Percentiles rank a stretch among this genome's conserved stretches.
Conservation (phyloP, 2,329 filamentous ascomycete genomes). For the Sporothrix pallida region DNA sequence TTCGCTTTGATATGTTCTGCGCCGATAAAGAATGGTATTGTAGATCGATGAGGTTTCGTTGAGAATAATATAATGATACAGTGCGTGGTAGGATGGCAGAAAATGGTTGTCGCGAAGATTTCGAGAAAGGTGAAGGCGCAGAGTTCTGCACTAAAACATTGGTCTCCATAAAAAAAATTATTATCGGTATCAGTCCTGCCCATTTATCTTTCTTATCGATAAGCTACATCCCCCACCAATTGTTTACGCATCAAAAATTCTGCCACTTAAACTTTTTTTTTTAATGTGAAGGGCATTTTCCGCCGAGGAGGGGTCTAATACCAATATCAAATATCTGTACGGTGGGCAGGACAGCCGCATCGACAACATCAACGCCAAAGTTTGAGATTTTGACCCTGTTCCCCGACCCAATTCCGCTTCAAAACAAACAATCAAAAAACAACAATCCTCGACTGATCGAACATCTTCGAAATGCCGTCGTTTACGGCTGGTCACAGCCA, state of each 20-base stretch:
- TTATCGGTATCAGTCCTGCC: constrained; percentile 31
- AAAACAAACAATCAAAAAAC: constrained; percentile 15
- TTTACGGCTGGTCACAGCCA: constrained; percentile 75
- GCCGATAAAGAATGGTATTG: too few species aligned
- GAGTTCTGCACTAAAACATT: constrained; percentile 18
- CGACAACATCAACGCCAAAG: constrained; percentile 11
- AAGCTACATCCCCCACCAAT: constrained; percentile 25
- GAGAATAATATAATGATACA: too few species aligned
- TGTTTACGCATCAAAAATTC: constrained; percentile 5
- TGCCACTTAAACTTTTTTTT: constrained; percentile 18
- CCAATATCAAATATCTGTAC: neutral
- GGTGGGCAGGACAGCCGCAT: neutral
- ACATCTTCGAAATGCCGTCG: constrained; percentile 31
- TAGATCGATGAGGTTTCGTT: too few species aligned
- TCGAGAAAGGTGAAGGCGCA: neutral
- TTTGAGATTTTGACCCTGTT: neutral
- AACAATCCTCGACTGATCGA: neutral
- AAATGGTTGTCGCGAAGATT: constrained; percentile 18
- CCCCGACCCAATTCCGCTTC: neutral
- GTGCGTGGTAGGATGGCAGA: neutral
- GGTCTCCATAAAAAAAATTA: constrained; percentile 31
- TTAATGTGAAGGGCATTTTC: constrained; percentile 19
- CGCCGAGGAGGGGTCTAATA: neutral
- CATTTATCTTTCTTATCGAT: constrained; percentile 33
- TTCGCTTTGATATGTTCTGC: too few species aligned